Base-by-base conservation (phyloP, 2,329 filamentous ascomycete genomes). In the Mycosphaerella sp. region DNA sequence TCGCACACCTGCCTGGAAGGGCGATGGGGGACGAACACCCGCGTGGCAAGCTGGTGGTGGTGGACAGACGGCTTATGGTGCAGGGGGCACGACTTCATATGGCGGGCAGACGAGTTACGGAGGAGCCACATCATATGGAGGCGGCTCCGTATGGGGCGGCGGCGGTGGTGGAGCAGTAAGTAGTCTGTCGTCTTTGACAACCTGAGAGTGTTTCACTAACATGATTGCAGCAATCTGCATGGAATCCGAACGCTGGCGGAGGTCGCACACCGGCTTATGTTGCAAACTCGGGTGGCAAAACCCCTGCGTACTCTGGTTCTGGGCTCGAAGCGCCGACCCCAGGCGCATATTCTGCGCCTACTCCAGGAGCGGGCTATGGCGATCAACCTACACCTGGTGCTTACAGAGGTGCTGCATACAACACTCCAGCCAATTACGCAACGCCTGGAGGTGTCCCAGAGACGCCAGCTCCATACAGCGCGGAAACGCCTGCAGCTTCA, bases 101-200 rank as follows among this genome's bases (percentile, higher is more conserved):
- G 73, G 74, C 36, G 72, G 73, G n/a, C 59, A 64, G 67, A 83
- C 89, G 12, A 82, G 88, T 1, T 95, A 95, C 64, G 89, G 73
- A 17, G 68, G 70, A 11, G 64, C 63, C 32, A 77, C 74, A 7
- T 66, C 69, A 17, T 77, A 77, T 49, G 75, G 89, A n/a, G 77
- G 77, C 17, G 69, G 71, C 58, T 69, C 68, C 6, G 61, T 58
- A 21, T 67, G 64, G 48, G 64, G 64, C 21, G 57, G 63, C 23
- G 61, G 64, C 17, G 57, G 63, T 21, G 61, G 60, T 17, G 63
- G 65, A 21, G 55, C 52, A 50, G 60, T 64, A 59, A 61, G 60
- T 64, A 61, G 60, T 64, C 21, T n/a, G 38, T 11, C 23, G 2
- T 48, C 8, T 80, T 45, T 82, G 87, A 50, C 90, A 86, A 1